Evolutionary conservation across 495 filamentous ascomycete genomes (phyloP), one percentile per base, ranked within the genome.

Genomic region (Aspergillus wentii): DNA sequence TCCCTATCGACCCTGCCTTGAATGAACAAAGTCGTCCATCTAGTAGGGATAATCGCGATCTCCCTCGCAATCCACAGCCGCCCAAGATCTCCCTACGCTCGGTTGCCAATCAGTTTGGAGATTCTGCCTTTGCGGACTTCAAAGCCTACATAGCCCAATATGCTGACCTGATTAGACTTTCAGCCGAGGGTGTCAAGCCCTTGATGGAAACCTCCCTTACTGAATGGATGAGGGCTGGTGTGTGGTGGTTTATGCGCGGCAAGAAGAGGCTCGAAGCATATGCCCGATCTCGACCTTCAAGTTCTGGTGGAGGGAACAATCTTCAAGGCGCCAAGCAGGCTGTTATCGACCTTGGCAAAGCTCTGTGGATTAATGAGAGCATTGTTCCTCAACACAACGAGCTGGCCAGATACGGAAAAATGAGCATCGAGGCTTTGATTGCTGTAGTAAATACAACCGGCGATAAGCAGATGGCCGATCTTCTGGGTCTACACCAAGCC

Each of bases 221-320:
- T 14, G 76, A 88, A 49, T 79, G 89, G 69, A 68, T 85, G 9
- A 67, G 82, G 41, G 82, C 78, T 30, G 79, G 78, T 13, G 56
- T 83, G 2, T 95, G 89, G 89, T 95, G 89, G 89, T 94, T 94
- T 49, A 51, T 94, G 41, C 79, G 73, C 23, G 89, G 86, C 35
- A 78, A 87, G 46, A 72, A 78, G 30, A 72, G 76, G 5, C 64
- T 94, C 32, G 88, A 95, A 61, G 63, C 61, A 8, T 71, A 79
- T 38, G 79, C 88, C 30, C 74, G 85, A 38, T 74, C 75, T 22
- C 74, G 74, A 6, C 74, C 80, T 7, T 51, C 69, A 1, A 69
- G 59, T 19, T 57, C 76, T 14, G 33, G 30, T 20, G 30, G 35
- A 11, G 22, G 45, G 8, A 50, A 52, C 6, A 35, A 40, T 7